Evolutionary conservation across 768 basidiomycete genomes (phyloP).

Genomic region (Suillus variegatus): DNA sequence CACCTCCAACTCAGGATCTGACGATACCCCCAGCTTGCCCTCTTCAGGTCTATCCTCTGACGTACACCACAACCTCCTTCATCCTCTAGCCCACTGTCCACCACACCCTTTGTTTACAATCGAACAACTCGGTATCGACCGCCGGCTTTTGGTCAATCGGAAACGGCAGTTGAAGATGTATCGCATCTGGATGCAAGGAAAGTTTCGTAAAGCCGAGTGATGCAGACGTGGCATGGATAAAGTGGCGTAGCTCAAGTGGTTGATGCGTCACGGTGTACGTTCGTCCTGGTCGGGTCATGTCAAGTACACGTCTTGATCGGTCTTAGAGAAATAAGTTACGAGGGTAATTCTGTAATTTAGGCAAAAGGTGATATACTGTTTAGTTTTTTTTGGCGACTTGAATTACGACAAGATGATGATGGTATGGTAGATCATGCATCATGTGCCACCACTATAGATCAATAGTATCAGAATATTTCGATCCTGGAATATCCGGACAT

Average conservation of each 20-base stretch:
- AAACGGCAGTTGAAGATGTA: constrained; percentile 98
- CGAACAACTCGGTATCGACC: constrained; percentile 87
- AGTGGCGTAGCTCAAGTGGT: no score
- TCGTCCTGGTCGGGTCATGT: neutral
- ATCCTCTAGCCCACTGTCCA: constrained; percentile 23
- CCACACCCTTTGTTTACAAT: constrained; percentile 71
- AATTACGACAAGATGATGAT: neutral
- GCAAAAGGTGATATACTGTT: neutral
- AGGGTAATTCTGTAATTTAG: neutral
- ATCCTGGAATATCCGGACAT: no score
- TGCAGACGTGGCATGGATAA: neutral
- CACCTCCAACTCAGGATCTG: neutral
- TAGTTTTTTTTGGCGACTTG: neutral
- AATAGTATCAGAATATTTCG: neutral
- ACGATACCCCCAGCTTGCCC: neutral
- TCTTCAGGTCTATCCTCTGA: constrained; percentile 12
- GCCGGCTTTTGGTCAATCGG: constrained; percentile 88
- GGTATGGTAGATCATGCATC: neutral
- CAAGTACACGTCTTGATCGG: neutral
- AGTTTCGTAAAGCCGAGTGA: constrained; percentile 57
- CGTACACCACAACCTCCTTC: constrained; percentile 41
- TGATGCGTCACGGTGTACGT: neutral
- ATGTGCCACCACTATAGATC: neutral
- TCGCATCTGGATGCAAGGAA: constrained; percentile 91
- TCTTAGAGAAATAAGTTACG: neutral